Conservation (phyloP, 2,329 filamentous ascomycete species). For the Cercospora janseana region DNA sequence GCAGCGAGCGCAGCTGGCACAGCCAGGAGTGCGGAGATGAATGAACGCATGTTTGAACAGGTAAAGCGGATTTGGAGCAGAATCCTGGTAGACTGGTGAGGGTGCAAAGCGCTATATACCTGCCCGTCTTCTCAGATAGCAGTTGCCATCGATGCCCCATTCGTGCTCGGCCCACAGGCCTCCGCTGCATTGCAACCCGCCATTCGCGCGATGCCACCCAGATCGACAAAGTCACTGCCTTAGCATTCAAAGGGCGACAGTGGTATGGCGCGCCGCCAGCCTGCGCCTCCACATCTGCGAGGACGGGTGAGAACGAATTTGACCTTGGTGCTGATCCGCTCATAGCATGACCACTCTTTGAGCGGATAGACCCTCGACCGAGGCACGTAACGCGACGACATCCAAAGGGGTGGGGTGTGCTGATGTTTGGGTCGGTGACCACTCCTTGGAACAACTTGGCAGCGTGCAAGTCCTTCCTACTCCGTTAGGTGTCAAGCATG, state of each 20-base stretch:
- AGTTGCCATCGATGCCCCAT: not conserved
- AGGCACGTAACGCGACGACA: slow-evolving; percentile 2
- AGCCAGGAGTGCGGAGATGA: slow-evolving; percentile 24
- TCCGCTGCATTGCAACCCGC: not conserved
- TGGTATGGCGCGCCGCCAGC: not conserved
- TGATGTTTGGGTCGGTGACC: not conserved
- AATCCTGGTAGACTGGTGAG: not conserved
- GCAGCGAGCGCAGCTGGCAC: slow-evolving; percentile 27
- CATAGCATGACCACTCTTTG: not conserved
- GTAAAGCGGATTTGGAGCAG: not conserved
- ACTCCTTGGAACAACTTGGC: slow-evolving; percentile 13
- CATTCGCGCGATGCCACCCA: slow-evolving; percentile 3
- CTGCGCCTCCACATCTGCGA: slow-evolving; percentile 6
- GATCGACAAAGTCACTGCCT: slow-evolving; percentile 3
- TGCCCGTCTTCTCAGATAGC: slow-evolving; percentile 2
- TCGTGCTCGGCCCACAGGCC: slow-evolving; percentile 3
- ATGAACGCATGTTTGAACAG: slow-evolving; percentile 23
- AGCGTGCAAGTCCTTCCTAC: slow-evolving; percentile 12
- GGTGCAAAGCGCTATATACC: slow-evolving; percentile 18
- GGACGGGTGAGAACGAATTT: not conserved
- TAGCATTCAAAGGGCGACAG: slow-evolving; percentile 1
- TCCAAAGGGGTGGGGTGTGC: not conserved
- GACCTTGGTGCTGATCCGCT: not conserved
- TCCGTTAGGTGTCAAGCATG: slow-evolving; percentile 18
- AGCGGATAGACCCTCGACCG: slow-evolving; percentile 5